Evolutionary conservation across 257 asterid genomes (phyloP).

Genomic region (Galeopsis tetrahit): DNA sequence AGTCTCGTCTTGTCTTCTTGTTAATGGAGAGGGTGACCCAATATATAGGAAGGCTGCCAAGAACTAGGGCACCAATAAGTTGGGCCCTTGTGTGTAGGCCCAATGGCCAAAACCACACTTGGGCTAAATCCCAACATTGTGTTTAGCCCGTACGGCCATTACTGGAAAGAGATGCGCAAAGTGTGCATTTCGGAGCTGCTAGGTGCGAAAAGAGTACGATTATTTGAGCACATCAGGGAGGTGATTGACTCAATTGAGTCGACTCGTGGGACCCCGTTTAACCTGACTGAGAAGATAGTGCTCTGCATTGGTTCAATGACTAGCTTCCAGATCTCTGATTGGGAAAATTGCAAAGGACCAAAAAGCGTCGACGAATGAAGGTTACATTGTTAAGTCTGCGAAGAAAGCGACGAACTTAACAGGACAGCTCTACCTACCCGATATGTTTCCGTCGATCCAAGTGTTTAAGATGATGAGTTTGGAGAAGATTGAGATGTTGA

Average conservation of each 20-base stretch:
- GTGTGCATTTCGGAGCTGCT: slow-evolving; percentile 23
- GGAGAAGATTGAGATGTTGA: neutral
- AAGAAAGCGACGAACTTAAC: neutral
- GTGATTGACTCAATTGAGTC: slow-evolving; percentile 24
- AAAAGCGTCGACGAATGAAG: neutral
- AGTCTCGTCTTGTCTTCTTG: too few relatives aligned
- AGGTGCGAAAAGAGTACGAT: slow-evolving; percentile 21
- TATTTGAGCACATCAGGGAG: slow-evolving; percentile 26
- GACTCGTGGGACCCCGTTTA: neutral
- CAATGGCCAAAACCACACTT: too few relatives aligned
- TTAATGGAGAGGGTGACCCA: too few relatives aligned
- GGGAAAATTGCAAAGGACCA: slow-evolving; percentile 15
- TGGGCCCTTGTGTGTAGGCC: too few relatives aligned
- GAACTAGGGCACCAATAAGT: too few relatives aligned
- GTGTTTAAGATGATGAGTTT: slow-evolving; percentile 8
- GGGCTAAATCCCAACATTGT: too few relatives aligned
- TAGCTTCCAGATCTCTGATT: slow-evolving; percentile 32
- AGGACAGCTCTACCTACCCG: slow-evolving; percentile 19
- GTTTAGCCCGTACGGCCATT: slow-evolving; percentile 31
- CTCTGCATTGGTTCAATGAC: neutral
- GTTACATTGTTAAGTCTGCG: neutral
- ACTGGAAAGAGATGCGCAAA: slow-evolving; percentile 36
- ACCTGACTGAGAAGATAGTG: slow-evolving; percentile 13
- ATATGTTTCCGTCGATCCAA: slow-evolving; percentile 36
- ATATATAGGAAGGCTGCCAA: too few relatives aligned